phyloP scores from a whole-genome alignment of 306 rosid genomes.

The Trifolium repens region DNA sequence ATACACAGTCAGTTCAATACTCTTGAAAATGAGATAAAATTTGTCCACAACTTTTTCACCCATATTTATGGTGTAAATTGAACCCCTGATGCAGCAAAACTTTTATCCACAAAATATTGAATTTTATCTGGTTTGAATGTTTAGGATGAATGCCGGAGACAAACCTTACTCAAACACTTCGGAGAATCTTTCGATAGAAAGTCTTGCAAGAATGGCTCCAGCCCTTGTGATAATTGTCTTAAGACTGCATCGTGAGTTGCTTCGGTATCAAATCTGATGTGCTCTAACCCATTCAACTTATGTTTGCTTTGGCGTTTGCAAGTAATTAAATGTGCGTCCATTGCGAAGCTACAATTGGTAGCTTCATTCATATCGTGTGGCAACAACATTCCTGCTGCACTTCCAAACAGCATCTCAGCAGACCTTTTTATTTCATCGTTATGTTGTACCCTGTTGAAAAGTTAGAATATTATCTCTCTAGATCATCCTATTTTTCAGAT shows the following conservation, averaged over 20 bases:
- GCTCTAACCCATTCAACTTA: not conserved
- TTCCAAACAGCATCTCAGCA: not conserved
- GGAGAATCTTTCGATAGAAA: conserved; percentile 81
- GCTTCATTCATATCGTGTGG: not conserved
- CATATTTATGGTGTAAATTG: no score
- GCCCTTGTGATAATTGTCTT: conserved; percentile 89
- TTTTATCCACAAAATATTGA: not conserved
- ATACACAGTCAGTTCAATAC: conserved; percentile 5
- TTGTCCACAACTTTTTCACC: not conserved
- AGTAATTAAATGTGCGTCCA: not conserved
- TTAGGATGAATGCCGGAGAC: conserved; percentile 85
- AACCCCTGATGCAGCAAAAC: not conserved
- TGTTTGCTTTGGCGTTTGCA: not conserved
- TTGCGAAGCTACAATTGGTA: not conserved
- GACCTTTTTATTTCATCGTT: conserved; percentile 8
- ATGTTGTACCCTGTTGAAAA: conserved; percentile 20
- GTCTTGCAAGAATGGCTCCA: conserved; percentile 76
- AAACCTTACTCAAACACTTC: conserved; percentile 78
- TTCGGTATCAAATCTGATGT: conserved; percentile 32
- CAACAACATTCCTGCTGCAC: not conserved
- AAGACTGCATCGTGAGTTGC: conserved; percentile 55
- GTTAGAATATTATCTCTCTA: conserved; percentile 19
- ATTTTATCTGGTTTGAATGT: conserved; percentile 30
- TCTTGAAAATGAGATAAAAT: conserved; percentile 17
- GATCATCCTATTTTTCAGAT: conserved; percentile 7